Percentiles rank a stretch among this genome's conserved stretches.
Evolutionary conservation across 305 asterid genomes (phyloP).

Genomic region (Solanum hybrid): DNA sequence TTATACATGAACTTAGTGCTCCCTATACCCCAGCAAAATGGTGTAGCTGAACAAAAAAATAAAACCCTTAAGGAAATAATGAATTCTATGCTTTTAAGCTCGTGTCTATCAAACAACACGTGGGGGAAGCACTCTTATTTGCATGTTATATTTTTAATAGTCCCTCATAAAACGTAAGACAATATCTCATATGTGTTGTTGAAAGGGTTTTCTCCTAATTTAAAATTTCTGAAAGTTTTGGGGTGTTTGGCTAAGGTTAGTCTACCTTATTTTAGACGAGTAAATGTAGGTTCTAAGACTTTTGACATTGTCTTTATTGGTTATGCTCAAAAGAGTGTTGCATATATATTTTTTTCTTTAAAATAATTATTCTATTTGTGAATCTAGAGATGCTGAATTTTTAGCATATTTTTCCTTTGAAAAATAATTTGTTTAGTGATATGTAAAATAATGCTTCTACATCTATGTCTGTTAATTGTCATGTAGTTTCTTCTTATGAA

Average conservation of each 20-base stretch:
- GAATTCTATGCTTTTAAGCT: too few relatives aligned
- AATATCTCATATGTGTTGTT: not conserved
- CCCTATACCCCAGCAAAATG: not conserved
- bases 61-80: not conserved
- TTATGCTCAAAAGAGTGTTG: not conserved
- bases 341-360: not conserved
- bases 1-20: not conserved
- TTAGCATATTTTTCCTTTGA: not conserved
- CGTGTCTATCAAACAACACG: not conserved
- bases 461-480: not conserved
- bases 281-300: not conserved
- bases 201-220: not conserved
- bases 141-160: not conserved
- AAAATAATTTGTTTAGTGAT: not conserved
- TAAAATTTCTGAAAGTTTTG: too few relatives aligned
- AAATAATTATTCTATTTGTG: not conserved
- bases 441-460: not conserved
- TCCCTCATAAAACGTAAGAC: not conserved
- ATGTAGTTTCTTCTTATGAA: too few relatives aligned
- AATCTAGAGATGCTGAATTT: not conserved
- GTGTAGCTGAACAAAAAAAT: not conserved
- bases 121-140: not conserved
- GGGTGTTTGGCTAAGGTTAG: not conserved
- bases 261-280: not conserved
- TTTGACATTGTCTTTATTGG: not conserved